Evolutionary conservation across 2,329 filamentous ascomycete species (phyloP), one percentile per base, ranked within the genome.

Genomic region (Clonostachys sp.): DNA sequence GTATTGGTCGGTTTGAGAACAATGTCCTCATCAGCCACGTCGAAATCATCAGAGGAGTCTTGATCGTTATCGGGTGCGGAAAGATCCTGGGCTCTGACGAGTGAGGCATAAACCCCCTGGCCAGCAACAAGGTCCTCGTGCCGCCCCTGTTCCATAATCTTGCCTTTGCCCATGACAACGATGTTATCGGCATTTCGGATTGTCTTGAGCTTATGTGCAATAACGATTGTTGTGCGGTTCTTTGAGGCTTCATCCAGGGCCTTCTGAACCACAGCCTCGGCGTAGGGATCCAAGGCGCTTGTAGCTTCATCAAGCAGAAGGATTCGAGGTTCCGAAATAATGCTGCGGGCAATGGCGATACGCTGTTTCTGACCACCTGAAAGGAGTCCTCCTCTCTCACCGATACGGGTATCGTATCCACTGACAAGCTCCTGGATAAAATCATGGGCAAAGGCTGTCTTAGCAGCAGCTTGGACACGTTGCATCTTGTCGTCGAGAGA

Each of bases 61-160:
- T 56, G 10, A 87, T 62, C 1, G 87, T 68, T 44, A 80, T 68
- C 6, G 78, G 24, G 8, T 10, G 24, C 24, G 24, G 24, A 30
- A 10, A 30, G 8, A 69, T 38, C 34, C 33, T 99, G 92, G 3
- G 92, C 91, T 46, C 89, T 86, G 6, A 97, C 91, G 12, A 97
- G 80, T 49, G 84, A 87, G 65, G 80, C 87, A 66, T 97, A 99
- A 9, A 91, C 85, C 17, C 81, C 84, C 50, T 67, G 75, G 54
- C 84, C 17, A 7, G 35, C 81, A 4, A 97, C 72, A 12, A 99
- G 77, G 12, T 87, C 77, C 49, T 92, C 81, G 48, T 87, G 84
- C 1, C 75, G 81, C 0, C 84, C 84, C 53, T 80, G 69, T 59
- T 88, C 84, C 3, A 84, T 62, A 4, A 80, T 72, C 42, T 71